Conservation (phyloP, 805 yeast genomes). For the Cyberlindnera maclurae region DNA sequence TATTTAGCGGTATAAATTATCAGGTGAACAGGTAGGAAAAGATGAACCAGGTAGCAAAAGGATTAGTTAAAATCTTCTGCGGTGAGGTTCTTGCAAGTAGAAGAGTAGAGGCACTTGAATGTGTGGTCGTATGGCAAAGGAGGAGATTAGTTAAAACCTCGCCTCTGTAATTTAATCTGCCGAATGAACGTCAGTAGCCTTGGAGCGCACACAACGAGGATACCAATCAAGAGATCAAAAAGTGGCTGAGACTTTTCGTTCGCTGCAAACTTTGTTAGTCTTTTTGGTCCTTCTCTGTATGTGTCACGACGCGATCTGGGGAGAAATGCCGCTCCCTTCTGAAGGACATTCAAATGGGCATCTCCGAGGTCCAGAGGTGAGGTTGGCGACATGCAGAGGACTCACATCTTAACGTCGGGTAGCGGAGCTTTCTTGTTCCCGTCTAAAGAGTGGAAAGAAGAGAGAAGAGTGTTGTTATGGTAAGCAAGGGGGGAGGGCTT, state of each 20-base stretch:
- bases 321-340: too few species aligned
- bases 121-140: constrained; percentile 3
- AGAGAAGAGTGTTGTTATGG: too few species aligned
- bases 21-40: constrained; percentile 1
- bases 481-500: neutral
- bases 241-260: constrained; percentile 6
- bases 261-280: constrained; percentile 7
- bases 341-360: too few species aligned
- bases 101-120: constrained; percentile 1
- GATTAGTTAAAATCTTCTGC: constrained; percentile 24
- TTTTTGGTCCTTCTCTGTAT: neutral
- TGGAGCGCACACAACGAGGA: constrained; percentile 3
- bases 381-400: too few species aligned
- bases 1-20: constrained; percentile 2
- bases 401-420: constrained; percentile 1
- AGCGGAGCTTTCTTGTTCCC: too few species aligned
- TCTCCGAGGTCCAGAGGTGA: neutral
- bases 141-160: constrained; percentile 7
- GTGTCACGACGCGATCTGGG: neutral
- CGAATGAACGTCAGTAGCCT: constrained; percentile 2
- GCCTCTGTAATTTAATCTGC: constrained; percentile 1
- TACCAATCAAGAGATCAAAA: constrained; percentile 7
- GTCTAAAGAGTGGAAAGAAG: too few species aligned
- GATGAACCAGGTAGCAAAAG: constrained; percentile 11
- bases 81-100: neutral